Base-by-base conservation (phyloP, 768 basidiomycete species). In the Pisolithus tinctorius region DNA sequence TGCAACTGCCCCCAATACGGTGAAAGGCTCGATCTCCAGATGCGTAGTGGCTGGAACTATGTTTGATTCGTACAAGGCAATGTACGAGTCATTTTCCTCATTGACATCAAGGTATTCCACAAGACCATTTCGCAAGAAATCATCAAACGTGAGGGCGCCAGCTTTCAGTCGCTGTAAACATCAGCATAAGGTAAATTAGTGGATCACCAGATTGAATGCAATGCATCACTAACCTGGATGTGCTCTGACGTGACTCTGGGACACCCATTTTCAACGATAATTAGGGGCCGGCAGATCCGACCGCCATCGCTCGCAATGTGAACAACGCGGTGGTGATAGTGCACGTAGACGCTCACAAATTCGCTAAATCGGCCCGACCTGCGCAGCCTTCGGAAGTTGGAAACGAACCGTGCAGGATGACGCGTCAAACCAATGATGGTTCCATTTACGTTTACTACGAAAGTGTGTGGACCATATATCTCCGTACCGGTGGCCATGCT, bases 31-130 rank as follows among this genome's bases (percentile, higher is more conserved):
- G 53, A 99, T 98, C 70, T 98, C 96, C 31, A 98, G 82, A 70
- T 99, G 95, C 0, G 96, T 97, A 10, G 93, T 94, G 2, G 79
- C 70, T 42, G 79, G 72, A 23, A 82, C 80, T 60, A 98, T 91
- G 66, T 93, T 82, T 29, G 80, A 71, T 69, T 99, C 96, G 69
- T 96, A 94, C 42, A 98, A 77, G 2, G 96, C 93, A 58, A 99
- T 95, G 66, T 86, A 86, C 17, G 94, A 86, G 69, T 98, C 96
- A 65, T 98, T 98, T 70, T 99, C 96, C 70, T 99, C 96, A 66
- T 99, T 99, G 49, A 97, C 94, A 65, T 98, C 96, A 38, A 97
- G 83, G 64, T 99, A 99, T 67, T 99, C 96, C 53, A 98, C 92
- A 13, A 99, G 79, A 29, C 96, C 96, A 55, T 84, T 83, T 43